Conservation (phyloP, 2,329 filamentous ascomycete species). For the Nemania serpens region DNA sequence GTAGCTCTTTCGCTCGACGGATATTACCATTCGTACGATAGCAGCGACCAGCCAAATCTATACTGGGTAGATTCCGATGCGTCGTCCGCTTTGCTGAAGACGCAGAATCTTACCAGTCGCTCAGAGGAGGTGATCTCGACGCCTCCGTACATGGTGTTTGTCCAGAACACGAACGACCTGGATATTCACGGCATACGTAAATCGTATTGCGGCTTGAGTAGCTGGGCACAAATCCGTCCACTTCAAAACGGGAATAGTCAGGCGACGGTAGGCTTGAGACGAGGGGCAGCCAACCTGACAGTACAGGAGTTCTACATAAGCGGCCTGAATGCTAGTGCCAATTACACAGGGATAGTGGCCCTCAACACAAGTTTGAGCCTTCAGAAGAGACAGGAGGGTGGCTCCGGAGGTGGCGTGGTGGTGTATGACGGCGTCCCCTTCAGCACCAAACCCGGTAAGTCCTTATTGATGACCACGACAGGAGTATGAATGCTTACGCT, state of each 20-base stretch:
- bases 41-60: constrained; percentile 59
- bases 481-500: constrained; percentile 5
- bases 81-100: constrained; percentile 76
- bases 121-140: constrained; percentile 57
- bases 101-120: constrained; percentile 69
- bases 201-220: constrained; percentile 81
- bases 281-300: constrained; percentile 67
- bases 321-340: constrained; percentile 71
- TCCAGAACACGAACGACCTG: constrained; percentile 63
- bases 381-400: constrained; percentile 56
- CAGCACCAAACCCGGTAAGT: constrained; percentile 73
- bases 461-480: neutral
- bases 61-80: constrained; percentile 86
- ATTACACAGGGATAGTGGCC: constrained; percentile 76
- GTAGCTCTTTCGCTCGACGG: constrained; percentile 81
- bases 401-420: constrained; percentile 70
- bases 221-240: constrained; percentile 65
- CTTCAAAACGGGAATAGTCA: constrained; percentile 55
- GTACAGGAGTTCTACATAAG: constrained; percentile 89
- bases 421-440: constrained; percentile 77
- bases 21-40: constrained; percentile 71
- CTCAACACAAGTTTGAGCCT: constrained; percentile 48
- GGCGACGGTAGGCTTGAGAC: constrained; percentile 69
- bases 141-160: constrained; percentile 79
- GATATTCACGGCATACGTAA: constrained; percentile 71